Percentiles rank a stretch among this genome's conserved stretches.
Evolutionary conservation across 257 asterid genomes (phyloP).

Genomic region (Mentha longifolia): DNA sequence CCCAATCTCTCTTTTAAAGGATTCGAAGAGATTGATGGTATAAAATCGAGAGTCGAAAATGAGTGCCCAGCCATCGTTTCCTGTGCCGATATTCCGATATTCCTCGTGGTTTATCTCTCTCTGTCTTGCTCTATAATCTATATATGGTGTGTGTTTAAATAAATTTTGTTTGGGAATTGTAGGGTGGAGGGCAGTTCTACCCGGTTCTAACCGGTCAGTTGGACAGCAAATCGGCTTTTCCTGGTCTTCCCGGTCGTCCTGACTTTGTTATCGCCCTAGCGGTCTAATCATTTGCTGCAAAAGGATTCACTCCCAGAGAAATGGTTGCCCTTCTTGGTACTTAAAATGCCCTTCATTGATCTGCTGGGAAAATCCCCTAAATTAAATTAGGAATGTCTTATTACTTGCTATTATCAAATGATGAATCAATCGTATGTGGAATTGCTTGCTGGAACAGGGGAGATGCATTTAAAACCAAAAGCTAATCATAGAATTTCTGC

Average conservation of each 20-base stretch:
- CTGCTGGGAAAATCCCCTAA: slow-evolving; percentile 50
- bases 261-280: slow-evolving; percentile 43
- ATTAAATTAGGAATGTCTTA: slow-evolving; percentile 16
- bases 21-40: background rate
- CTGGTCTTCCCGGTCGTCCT: slow-evolving; percentile 72
- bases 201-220: slow-evolving; percentile 74
- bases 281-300: slow-evolving; percentile 49
- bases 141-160: too few relatives aligned
- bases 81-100: background rate
- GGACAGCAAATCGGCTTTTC: slow-evolving; percentile 53
- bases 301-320: slow-evolving; percentile 69
- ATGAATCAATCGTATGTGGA: too few relatives aligned
- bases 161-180: slow-evolving; percentile 37
- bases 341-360: slow-evolving; percentile 32
- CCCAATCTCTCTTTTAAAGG: background rate
- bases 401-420: too few relatives aligned
- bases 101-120: background rate
- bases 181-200: slow-evolving; percentile 90
- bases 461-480: too few relatives aligned
- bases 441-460: too few relatives aligned
- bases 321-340: slow-evolving; percentile 73
- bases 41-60: background rate
- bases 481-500: too few relatives aligned
- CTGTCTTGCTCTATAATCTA: background rate
- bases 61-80: background rate